Percentiles rank a stretch among this genome's conserved stretches.
These are phyloP conservation scores for Melastoma candidum DNA, from an alignment of 441 rosid genomes.

Conservation along the genomic window DNA sequence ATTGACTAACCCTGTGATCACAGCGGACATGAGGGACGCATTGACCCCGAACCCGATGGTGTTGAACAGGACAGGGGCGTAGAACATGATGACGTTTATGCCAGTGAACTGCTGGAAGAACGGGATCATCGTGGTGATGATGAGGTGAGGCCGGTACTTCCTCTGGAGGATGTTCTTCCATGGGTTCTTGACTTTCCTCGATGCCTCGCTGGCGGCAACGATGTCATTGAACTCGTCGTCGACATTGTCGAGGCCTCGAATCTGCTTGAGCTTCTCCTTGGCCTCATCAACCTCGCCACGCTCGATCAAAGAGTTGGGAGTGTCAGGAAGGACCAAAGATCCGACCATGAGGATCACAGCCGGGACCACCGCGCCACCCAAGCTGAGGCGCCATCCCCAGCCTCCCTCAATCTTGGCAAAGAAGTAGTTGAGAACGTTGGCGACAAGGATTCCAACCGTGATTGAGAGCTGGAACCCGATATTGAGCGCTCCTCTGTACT, in stretches of 20 bases:
- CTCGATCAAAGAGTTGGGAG: conserved; percentile 37
- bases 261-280: conserved; percentile 24
- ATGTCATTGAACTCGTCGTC: conserved; percentile 34
- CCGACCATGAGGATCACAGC: conserved; percentile 32
- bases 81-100: too few species aligned
- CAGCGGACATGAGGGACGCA: too few species aligned
- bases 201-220: conserved; percentile 27
- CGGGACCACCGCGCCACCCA: conserved; percentile 35
- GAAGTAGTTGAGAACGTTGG: conserved; percentile 33
- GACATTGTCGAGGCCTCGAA: conserved; percentile 30
- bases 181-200: conserved; percentile 28
- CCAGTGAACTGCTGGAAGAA: too few species aligned
- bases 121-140: too few species aligned
- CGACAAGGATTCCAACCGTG: conserved; percentile 33
- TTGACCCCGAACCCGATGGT: too few species aligned
- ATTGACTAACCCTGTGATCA: too few species aligned
- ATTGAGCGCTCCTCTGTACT: conserved; percentile 37
- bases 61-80: too few species aligned
- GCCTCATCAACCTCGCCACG: conserved; percentile 38
- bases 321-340: conserved; percentile 34
- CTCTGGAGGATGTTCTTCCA: conserved; percentile 28
- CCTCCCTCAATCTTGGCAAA: conserved; percentile 31
- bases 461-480: conserved; percentile 41
- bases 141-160: conserved; percentile 29
- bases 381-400: conserved; percentile 43